These are phyloP conservation scores for Aspergillus neotritici DNA, from an alignment of 2,329 filamentous ascomycete genomes.

Conservation along the genomic window DNA sequence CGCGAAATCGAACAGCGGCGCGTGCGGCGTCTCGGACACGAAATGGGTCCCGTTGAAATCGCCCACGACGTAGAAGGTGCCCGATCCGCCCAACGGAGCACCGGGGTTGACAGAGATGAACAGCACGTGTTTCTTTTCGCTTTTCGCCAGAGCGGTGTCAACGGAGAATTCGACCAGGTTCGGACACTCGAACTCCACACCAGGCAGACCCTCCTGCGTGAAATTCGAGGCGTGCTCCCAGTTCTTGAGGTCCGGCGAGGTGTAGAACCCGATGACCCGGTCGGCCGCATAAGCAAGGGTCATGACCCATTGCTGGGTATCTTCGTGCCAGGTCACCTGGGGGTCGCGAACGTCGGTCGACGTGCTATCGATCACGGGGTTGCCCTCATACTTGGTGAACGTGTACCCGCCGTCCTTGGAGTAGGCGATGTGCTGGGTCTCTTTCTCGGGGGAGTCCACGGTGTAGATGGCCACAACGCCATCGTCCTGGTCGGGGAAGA, in stretches of 20 bases:
- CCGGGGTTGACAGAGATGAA: constrained; percentile 30
- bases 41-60: constrained; percentile 55
- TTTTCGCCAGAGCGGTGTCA: constrained; percentile 7
- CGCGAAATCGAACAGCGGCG: constrained; percentile 25
- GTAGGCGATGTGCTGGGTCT: constrained; percentile 58
- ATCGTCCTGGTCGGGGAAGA: constrained; percentile 58
- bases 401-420: constrained; percentile 57
- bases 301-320: constrained; percentile 52
- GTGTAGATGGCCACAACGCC: constrained; percentile 59
- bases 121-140: constrained; percentile 20
- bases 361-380: constrained; percentile 55
- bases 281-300: constrained; percentile 51
- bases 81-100: constrained; percentile 35
- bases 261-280: constrained; percentile 57
- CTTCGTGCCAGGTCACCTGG: constrained; percentile 56
- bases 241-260: constrained; percentile 52
- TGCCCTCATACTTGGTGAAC: constrained; percentile 54
- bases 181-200: constrained; percentile 58
- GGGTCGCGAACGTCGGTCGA: constrained; percentile 60
- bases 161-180: constrained; percentile 56
- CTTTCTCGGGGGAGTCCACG: constrained; percentile 24
- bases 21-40: constrained; percentile 15
- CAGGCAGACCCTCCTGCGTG: constrained; percentile 48
- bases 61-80: constrained; percentile 42
- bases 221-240: constrained; percentile 59